Base-by-base conservation (phyloP, 2,329 filamentous ascomycete genomes). In the Colletotrichum filicis region DNA sequence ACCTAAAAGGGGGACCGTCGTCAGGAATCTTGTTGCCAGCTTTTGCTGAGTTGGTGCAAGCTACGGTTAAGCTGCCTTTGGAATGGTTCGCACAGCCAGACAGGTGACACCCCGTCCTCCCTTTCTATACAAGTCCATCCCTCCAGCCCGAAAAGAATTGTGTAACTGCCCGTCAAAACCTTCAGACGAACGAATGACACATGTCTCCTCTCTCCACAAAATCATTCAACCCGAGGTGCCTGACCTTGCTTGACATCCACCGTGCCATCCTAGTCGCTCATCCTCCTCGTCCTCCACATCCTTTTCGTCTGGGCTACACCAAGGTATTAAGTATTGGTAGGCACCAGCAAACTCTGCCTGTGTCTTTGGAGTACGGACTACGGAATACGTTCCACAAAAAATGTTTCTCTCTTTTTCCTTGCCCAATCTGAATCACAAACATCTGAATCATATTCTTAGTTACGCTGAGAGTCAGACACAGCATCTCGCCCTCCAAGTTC, bases 111-210 rank as follows among this genome's bases (percentile, higher is more conserved):
- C 69, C 69, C 70, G 53, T 70, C 35, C 66, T 32, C 35, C 55
- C 32, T 19, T 24, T 26, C 11, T 2, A 32, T 22, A 14, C 56
- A 11, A 22, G 35, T 30, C 63, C 55, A 57, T 68, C 32, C 30
- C 69, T 64, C 53, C 53, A 49, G 24, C 55, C 28, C 22, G 42
- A 46, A 49, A 49, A 49, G 8, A 49, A 49, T 24, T n/a, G 70
- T 68, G 65, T 19, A 42, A 72, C 65, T 59, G 42, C 30, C 60
- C 59, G 66, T 64, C 53, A 64, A 73, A 64, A 61, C 70, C 70
- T 73, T 60, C 66, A 60, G 59, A 68, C 5, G 66, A 64, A 37
- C 24, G 55, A 55, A 56, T 66, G 63, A 19, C 52, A 66, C 22
- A 26, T 57, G 53, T 42, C 52, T 65, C 6, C 68, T 2, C 37